These are phyloP conservation scores for Oenanthe javanica DNA, from an alignment of 140 eudicot genomes.

Conservation along the genomic window DNA sequence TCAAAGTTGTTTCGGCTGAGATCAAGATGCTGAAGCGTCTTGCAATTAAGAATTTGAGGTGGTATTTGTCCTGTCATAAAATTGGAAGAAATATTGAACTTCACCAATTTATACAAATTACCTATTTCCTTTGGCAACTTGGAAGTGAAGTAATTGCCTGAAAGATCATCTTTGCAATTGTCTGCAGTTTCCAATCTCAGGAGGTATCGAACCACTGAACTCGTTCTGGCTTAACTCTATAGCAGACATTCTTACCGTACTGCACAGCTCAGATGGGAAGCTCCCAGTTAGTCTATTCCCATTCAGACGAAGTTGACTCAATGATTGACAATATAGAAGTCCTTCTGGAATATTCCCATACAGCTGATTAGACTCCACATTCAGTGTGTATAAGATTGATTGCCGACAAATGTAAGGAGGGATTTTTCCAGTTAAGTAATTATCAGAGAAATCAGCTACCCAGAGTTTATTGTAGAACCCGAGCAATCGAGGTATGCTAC, in stretches of 20 bases:
- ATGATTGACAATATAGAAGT: constrained; percentile 49
- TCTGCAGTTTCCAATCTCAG: constrained; percentile 51
- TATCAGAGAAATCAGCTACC: constrained; percentile 83
- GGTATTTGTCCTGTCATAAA: constrained; percentile 61
- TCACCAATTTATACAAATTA: constrained; percentile 34
- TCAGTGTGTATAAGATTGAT: constrained; percentile 60
- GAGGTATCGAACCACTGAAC: constrained; percentile 67
- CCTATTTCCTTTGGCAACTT: constrained; percentile 69
- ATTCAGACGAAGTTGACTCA: constrained; percentile 63
- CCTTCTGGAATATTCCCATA: constrained; percentile 70
- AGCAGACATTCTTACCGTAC: constrained; percentile 57
- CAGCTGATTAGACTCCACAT: constrained; percentile 59
- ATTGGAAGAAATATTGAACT: constrained; percentile 77
- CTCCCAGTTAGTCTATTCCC: constrained; percentile 66
- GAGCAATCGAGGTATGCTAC: constrained; percentile 63
- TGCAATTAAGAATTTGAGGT: constrained; percentile 53
- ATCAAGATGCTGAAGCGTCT: constrained; percentile 83
- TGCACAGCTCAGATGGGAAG: constrained; percentile 72
- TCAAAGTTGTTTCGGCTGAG: constrained; percentile 60
- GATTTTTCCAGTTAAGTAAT: constrained; percentile 61
- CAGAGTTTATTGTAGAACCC: constrained; percentile 68
- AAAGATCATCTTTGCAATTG: constrained; percentile 77
- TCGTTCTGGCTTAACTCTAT: constrained; percentile 72
- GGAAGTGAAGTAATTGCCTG: constrained; percentile 56
- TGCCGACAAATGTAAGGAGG: constrained; percentile 56